Evolutionary conservation across 208 protist species (phyloP).

Genomic region (Angomonas deanei): DNA sequence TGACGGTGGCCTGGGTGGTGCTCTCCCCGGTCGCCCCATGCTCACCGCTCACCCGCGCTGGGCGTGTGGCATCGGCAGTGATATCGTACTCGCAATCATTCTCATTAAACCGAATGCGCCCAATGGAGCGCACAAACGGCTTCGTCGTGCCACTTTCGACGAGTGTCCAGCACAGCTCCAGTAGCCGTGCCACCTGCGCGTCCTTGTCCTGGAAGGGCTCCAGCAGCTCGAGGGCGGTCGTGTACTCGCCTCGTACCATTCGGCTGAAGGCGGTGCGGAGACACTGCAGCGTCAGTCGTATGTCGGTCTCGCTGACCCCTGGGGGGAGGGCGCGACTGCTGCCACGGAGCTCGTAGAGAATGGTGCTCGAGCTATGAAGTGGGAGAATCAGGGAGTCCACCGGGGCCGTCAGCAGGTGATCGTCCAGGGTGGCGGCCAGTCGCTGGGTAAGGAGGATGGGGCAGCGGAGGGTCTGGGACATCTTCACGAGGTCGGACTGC

Average conservation of each 20-base stretch:
- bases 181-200: conserved; percentile 31
- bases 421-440: conserved; percentile 36
- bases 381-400: conserved; percentile 35
- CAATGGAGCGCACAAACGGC: conserved; percentile 35
- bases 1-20: no score
- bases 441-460: conserved; percentile 45
- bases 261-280: conserved; percentile 35
- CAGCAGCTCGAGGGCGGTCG: conserved; percentile 20
- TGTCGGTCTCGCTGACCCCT: conserved; percentile 7
- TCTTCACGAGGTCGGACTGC: conserved; percentile 27
- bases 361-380: conserved; percentile 7
- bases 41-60: no score
- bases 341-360: conserved; percentile 55
- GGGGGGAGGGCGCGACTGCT: conserved; percentile 12
- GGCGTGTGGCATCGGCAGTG: background rate
- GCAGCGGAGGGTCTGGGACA: conserved; percentile 30
- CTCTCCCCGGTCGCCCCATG: no score
- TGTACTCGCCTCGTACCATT: conserved; percentile 49
- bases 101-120: conserved; percentile 17
- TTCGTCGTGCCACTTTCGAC: conserved; percentile 19
- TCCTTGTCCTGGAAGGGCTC: conserved; percentile 22
- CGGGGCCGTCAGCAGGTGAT: conserved; percentile 40
- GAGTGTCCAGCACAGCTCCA: conserved; percentile 21
- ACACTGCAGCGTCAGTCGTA: conserved; percentile 16
- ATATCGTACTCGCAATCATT: conserved; percentile 10